Conservation (phyloP, 305 asterid species). For the Coffea humblotiana region DNA sequence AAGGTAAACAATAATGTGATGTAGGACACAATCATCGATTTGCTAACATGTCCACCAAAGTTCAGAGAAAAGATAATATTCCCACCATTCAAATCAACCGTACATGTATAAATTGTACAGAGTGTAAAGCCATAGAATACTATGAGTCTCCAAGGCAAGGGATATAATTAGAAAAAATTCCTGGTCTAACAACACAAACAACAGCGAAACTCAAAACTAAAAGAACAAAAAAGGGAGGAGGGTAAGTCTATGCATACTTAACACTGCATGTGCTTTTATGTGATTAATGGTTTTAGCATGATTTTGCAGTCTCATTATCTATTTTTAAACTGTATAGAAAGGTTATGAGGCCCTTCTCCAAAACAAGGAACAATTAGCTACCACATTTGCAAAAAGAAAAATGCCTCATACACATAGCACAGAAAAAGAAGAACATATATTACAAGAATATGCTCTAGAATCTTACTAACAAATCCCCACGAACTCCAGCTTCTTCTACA, state of each 20-base stretch:
- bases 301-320: not conserved
- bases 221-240: not conserved
- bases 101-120: not conserved
- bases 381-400: not conserved
- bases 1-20: not conserved
- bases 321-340: not conserved
- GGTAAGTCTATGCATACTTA: not conserved
- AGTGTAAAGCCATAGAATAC: not conserved
- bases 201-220: not conserved
- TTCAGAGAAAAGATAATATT: not conserved
- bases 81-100: not conserved
- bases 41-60: not conserved
- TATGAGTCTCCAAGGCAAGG: not conserved
- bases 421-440: not conserved
- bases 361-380: not conserved
- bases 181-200: not conserved
- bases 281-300: not conserved
- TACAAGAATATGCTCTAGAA: not conserved
- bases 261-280: not conserved
- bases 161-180: not conserved
- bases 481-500: conserved; percentile 90
- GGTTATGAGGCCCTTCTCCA: not conserved
- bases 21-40: not conserved
- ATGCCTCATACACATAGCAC: not conserved
- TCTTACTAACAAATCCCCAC: conserved; percentile 73